These are phyloP conservation scores for Annona cherimola DNA, from an alignment of 164 flowering plant genomes.

Conservation along the genomic window DNA sequence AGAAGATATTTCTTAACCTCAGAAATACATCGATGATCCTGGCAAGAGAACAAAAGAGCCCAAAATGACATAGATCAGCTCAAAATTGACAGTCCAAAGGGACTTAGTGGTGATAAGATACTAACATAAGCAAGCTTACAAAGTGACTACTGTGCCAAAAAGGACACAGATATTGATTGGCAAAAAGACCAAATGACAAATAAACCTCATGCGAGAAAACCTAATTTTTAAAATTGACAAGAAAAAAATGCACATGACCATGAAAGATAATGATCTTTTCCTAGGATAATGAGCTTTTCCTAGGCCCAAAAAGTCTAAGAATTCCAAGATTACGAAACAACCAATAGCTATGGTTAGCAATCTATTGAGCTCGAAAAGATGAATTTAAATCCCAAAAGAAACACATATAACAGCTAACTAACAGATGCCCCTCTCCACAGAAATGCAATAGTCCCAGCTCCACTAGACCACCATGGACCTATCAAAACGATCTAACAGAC, in stretches of 20 bases:
- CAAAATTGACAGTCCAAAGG: neutral
- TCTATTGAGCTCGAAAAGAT: neutral
- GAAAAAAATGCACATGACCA: neutral
- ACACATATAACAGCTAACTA: neutral
- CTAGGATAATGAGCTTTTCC: neutral
- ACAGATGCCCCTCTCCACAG: neutral
- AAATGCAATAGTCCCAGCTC: neutral
- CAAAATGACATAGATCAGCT: neutral
- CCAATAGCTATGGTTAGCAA: neutral
- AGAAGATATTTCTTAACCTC: conserved; percentile 64
- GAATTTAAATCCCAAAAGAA: neutral
- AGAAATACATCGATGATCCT: conserved; percentile 59
- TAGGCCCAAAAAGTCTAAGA: neutral
- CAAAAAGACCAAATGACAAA: neutral
- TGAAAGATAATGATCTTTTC: neutral
- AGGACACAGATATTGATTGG: neutral
- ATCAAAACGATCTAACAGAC: too few species aligned
- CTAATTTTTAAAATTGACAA: neutral
- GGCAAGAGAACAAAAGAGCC: neutral
- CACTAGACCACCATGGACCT: too few species aligned
- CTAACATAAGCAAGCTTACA: neutral
- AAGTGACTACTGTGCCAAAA: neutral
- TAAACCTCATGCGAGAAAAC: neutral
- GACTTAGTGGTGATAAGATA: neutral
- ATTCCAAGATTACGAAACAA: neutral